Evolutionary conservation across 805 yeast genomes (phyloP).

Genomic region (Dipodascopsis uninucleata): DNA sequence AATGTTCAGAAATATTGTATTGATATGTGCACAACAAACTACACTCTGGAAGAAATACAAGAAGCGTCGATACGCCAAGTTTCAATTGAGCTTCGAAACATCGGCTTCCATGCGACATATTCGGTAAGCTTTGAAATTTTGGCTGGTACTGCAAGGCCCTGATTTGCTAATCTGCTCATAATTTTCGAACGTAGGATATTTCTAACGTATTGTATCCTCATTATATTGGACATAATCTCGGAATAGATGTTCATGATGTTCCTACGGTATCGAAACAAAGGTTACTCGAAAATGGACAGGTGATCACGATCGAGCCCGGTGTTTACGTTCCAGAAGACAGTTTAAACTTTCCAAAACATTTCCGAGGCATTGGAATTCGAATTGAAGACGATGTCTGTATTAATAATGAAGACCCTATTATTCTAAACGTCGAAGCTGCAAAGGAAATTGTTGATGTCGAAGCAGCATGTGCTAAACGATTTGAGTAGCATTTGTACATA

Average conservation of each 20-base stretch:
- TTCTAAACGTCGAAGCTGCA: slow-evolving; percentile 74
- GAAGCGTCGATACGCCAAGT: slow-evolving; percentile 58
- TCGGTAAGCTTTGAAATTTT: not conserved
- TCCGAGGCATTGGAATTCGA: slow-evolving; percentile 86
- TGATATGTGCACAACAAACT: slow-evolving; percentile 53
- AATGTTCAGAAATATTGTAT: slow-evolving; percentile 79
- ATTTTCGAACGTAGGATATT: slow-evolving; percentile 22
- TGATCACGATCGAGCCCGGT: slow-evolving; percentile 94
- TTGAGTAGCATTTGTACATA: not conserved
- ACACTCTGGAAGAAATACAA: slow-evolving; percentile 73
- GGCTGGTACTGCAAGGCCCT: too few species aligned
- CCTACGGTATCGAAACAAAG: slow-evolving; percentile 60
- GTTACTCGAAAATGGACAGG: slow-evolving; percentile 63
- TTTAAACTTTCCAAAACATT: slow-evolving; percentile 66
- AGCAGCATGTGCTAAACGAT: slow-evolving; percentile 44
- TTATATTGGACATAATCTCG: slow-evolving; percentile 92
- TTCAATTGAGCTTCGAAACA: slow-evolving; percentile 61
- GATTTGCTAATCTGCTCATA: not conserved
- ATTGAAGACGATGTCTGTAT: slow-evolving; percentile 91
- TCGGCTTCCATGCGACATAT: slow-evolving; percentile 53
- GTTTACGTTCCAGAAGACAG: slow-evolving; percentile 75
- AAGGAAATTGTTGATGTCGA: slow-evolving; percentile 86
- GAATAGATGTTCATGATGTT: slow-evolving; percentile 72
- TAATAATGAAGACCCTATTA: slow-evolving; percentile 52
- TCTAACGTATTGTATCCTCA: slow-evolving; percentile 69